Conservation (phyloP, 208 protist genomes). For the Balamuthia mandrillaris region DNA sequence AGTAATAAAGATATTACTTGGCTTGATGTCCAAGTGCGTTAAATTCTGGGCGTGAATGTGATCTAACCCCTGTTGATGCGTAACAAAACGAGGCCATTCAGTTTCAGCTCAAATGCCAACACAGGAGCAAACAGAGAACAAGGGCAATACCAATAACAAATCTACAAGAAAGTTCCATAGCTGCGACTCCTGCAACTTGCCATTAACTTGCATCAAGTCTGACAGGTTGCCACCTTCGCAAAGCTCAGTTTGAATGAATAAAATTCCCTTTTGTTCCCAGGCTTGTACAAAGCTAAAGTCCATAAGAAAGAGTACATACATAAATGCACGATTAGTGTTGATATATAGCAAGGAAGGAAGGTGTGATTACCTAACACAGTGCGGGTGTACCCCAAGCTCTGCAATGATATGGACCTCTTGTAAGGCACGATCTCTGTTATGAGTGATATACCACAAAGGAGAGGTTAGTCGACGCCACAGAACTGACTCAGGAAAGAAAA, state of each 20-base stretch:
- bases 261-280: neutral
- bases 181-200: neutral
- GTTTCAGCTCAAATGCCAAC: neutral
- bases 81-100: neutral
- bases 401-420: neutral
- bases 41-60: slow-evolving; percentile 7
- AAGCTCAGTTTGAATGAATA: neutral
- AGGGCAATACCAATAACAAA: neutral
- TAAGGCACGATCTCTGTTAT: neutral
- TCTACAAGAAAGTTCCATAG: neutral
- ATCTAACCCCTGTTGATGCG: neutral
- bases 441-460: neutral
- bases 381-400: neutral
- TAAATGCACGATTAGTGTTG: neutral
- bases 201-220: neutral
- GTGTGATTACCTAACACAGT: neutral
- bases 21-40: neutral
- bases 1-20: no score
- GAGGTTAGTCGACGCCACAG: neutral
- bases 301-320: neutral
- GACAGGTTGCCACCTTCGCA: neutral
- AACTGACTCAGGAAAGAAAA: neutral
- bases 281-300: neutral
- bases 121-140: neutral
- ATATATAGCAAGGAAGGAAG: neutral